Evolutionary conservation across 768 basidiomycete species (phyloP).

Genomic region (Daedalea quercina): DNA sequence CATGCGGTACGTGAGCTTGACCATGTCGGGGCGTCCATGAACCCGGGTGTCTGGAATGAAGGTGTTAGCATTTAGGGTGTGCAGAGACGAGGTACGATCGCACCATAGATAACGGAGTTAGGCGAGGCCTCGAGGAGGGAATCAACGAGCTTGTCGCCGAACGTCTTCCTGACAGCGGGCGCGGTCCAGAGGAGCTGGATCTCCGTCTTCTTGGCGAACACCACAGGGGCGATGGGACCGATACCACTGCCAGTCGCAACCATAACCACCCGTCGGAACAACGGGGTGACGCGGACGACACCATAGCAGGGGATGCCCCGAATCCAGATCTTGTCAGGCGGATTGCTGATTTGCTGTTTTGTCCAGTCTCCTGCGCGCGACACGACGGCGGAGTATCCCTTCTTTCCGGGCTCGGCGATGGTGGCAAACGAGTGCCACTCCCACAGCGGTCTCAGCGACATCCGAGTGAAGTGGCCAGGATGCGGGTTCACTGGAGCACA

Average conservation of each 20-base stretch:
- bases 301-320: slow-evolving; percentile 52
- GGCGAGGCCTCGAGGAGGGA: slow-evolving; percentile 45
- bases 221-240: slow-evolving; percentile 52
- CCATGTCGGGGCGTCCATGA: slow-evolving; percentile 31
- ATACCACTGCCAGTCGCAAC: slow-evolving; percentile 56
- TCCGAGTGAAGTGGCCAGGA: slow-evolving; percentile 29
- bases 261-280: slow-evolving; percentile 49
- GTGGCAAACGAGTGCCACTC: slow-evolving; percentile 60
- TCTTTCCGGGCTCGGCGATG: slow-evolving; percentile 33
- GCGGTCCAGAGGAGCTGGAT: slow-evolving; percentile 58
- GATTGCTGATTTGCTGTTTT: slow-evolving; percentile 41
- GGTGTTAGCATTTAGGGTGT: neutral
- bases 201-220: slow-evolving; percentile 44
- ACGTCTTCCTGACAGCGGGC: slow-evolving; percentile 53
- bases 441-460: slow-evolving; percentile 38
- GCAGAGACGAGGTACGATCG: slow-evolving; percentile 7
- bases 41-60: slow-evolving; percentile 24
- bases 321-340: slow-evolving; percentile 50
- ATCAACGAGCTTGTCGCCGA: slow-evolving; percentile 55
- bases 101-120: slow-evolving; percentile 52
- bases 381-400: slow-evolving; percentile 46
- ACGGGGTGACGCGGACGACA: slow-evolving; percentile 45
- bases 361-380: slow-evolving; percentile 60
- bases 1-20: slow-evolving; percentile 28
- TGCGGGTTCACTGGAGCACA: slow-evolving; percentile 22